Evolutionary conservation across 2,329 filamentous ascomycete species (phyloP).

Genomic region (Colletotrichum aenigma): DNA sequence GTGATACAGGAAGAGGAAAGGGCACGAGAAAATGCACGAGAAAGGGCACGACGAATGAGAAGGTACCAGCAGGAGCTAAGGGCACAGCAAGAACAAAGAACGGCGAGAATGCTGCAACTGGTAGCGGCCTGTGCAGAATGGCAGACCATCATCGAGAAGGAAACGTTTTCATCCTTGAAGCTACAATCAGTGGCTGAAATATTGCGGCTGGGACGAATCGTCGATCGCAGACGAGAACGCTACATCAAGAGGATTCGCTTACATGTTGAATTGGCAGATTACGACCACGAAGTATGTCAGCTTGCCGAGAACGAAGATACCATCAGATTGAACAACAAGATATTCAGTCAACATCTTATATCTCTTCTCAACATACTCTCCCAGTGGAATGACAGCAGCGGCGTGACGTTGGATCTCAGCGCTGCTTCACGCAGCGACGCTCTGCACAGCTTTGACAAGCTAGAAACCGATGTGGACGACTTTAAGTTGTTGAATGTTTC

Average conservation of each 20-base stretch:
- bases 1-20: background rate
- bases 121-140: background rate
- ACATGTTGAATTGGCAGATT: background rate
- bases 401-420: background rate
- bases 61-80: background rate
- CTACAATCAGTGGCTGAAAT: background rate
- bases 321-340: background rate
- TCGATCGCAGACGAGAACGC: background rate
- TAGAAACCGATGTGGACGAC: background rate
- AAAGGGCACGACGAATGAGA: background rate
- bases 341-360: background rate
- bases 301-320: background rate
- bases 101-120: background rate
- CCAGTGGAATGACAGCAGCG: background rate
- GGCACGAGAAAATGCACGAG: background rate
- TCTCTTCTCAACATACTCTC: background rate
- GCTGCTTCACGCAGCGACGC: background rate
- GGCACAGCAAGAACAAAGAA: background rate
- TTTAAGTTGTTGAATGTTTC: background rate
- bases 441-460: background rate
- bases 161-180: background rate
- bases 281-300: background rate
- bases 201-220: background rate
- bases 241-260: background rate
- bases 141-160: background rate